Evolutionary conservation across 2,329 filamentous ascomycete species (phyloP), one percentile per base, ranked within the genome.

Genomic region (Epichloe gansuensis): DNA sequence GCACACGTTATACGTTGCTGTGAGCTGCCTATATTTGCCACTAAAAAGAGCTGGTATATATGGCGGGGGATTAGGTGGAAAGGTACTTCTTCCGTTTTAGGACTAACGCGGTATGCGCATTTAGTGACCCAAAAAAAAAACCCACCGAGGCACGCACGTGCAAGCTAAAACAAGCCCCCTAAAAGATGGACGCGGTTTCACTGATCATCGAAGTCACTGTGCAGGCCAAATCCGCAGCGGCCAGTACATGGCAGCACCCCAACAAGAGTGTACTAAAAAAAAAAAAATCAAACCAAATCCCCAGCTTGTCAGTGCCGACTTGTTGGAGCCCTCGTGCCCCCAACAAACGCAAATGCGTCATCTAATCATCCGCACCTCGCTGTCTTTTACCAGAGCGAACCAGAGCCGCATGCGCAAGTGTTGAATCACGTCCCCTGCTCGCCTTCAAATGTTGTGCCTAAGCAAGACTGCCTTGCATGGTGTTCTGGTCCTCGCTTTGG

Each of bases 381-480:
- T 12, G 11, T 21, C 17, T 40, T 36, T 15, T 5, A 9, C 23
- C 23, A 34, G 39, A 13, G 23, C 23, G 7, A 41, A 43, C 15
- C 11, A 6, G 31, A 17, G 12, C 21, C 15, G 42, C 8, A 31
- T 31, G 27, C 27, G 8, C 27, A 43, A 43, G 39, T 43, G 21
- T 27, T 13, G 36, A 9, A 40, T 43, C 47, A 12, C 27, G 31
- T 13, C 23, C 47, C 7, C 6, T 27, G 23, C 39, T 25, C 31
- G 48, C 36, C 50, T 40, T 50, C 50, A 49, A 34, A 53, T 54
- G 51, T 46, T 47, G 47, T 38, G 5, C 48, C 17, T 38, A 43
- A 38, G 39, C 44, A 48, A 49, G 34, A 45, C 44, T 49, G 53
- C 53, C 50, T 50, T 53, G 48, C 47, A 54, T 54, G 53, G 50